Percentiles rank a stretch among this genome's conserved stretches.
Evolutionary conservation across 306 rosid species (phyloP).

Genomic region (Crotalaria pallida): DNA sequence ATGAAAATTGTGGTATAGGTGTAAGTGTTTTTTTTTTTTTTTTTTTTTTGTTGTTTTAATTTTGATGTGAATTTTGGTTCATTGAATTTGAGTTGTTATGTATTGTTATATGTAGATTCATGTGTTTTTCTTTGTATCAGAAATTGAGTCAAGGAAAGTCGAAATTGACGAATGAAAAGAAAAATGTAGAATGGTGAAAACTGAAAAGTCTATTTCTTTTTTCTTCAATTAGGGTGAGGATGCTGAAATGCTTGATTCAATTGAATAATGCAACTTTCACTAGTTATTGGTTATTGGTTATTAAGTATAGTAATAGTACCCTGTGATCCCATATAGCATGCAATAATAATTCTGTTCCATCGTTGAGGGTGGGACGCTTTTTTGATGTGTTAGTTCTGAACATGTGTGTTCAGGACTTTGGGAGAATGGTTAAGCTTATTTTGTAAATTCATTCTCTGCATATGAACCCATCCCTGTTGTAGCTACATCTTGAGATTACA

Average conservation of each 20-base stretch:
- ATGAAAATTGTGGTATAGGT: background rate
- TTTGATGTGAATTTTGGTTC: background rate
- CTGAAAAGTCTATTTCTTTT: background rate
- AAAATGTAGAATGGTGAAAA: constrained; percentile 13
- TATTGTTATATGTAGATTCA: background rate
- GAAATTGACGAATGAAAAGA: background rate
- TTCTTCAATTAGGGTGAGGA: background rate
- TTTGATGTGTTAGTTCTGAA: too few relatives aligned
- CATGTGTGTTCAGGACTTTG: too few relatives aligned
- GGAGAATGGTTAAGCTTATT: background rate
- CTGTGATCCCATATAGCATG: background rate
- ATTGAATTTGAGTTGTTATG: constrained; percentile 5
- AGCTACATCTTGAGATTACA: background rate
- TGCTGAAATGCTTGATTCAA: background rate
- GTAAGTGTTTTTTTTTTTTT: constrained; percentile 18
- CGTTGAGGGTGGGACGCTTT: background rate
- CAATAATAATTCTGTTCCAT: background rate
- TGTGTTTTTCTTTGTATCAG: constrained; percentile 2
- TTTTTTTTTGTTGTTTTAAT: background rate
- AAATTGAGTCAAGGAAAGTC: background rate
- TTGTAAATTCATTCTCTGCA: background rate
- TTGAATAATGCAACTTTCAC: constrained; percentile 16
- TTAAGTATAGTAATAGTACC: background rate
- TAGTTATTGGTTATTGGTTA: background rate
- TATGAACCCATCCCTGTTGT: background rate